Evolutionary conservation across 768 basidiomycete species (phyloP).

Genomic region (Galerina marginata): DNA sequence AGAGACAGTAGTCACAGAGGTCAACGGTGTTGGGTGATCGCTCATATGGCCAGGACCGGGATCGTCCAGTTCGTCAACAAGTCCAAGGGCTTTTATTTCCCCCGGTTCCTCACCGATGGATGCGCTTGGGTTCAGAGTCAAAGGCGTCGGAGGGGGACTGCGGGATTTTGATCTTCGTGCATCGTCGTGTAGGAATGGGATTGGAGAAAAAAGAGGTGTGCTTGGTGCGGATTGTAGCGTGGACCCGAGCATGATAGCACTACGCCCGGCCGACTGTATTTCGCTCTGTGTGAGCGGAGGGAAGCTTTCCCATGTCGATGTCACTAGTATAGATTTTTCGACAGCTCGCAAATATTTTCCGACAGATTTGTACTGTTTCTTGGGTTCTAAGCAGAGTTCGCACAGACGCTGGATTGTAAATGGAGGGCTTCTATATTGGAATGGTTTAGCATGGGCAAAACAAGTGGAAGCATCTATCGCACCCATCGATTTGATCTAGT

Average conservation of each 20-base stretch:
- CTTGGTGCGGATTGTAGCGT: conserved; percentile 62
- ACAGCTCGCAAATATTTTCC: conserved; percentile 91
- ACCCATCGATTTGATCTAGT: conserved; percentile 80
- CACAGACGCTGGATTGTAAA: conserved; percentile 92
- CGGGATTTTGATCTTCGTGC: conserved; percentile 79
- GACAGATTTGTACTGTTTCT: conserved; percentile 72
- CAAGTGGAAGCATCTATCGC: conserved; percentile 28
- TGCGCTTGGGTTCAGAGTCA: conserved; percentile 51
- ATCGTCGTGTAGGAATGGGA: conserved; percentile 86
- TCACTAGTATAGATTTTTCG: conserved; percentile 82
- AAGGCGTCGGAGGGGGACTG: conserved; percentile 80
- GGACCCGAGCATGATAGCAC: conserved; percentile 49
- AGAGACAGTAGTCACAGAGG: conserved; percentile 58
- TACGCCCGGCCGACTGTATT: conserved; percentile 40
- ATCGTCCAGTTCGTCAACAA: conserved; percentile 88
- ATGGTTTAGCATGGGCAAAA: background rate
- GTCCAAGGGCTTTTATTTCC: conserved; percentile 63
- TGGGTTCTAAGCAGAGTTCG: conserved; percentile 76
- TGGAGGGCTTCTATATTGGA: conserved; percentile 55
- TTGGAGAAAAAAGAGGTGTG: conserved; percentile 87
- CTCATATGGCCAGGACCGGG: conserved; percentile 86
- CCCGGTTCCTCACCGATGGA: conserved; percentile 40
- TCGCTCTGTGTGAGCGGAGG: conserved; percentile 52
- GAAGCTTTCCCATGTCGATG: conserved; percentile 78
- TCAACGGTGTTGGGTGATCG: conserved; percentile 75